Evolutionary conservation across 495 filamentous ascomycete species (phyloP), one percentile per base, ranked within the genome.

Genomic region (Annulohypoxylon moriforme): DNA sequence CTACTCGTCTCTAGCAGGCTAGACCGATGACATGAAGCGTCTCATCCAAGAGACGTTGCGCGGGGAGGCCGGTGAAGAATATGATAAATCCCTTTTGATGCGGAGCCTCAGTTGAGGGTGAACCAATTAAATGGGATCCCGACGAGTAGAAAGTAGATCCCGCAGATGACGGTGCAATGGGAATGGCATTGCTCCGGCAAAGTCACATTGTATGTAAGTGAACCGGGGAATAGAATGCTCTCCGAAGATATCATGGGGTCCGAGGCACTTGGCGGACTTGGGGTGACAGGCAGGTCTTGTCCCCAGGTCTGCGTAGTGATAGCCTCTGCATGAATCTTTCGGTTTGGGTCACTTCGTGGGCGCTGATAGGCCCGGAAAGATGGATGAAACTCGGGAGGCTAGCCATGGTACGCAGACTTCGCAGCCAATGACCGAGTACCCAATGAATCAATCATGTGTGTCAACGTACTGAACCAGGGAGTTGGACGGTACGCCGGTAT

Each of bases 11-110:
- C 36, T 42, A 59, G 18, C 52, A 34, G 56, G 56, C 20, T 61
- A 44, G 62, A 40, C 29, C 33, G 24, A 50, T 36, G 47, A 29
- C 24, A 24, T 49, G 36, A 64, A 64, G 42, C 53, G 64, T 68
- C 33, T 46, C 46, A 68, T 64, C 20, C 33, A 40, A 46, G 40
- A 65, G 65, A 68, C 60, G 61, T 64, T 56, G 66, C 46, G 66
- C 33, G 27, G 58, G 58, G 57, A 44, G 60, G 55, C 46, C 64
- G 55, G 53, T 50, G 58, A 25, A 49, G 60, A 73, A 67, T 69
- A 69, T 69, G 71, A 73, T 52, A 25, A 62, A 59, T 73, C 71
- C 10, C 50, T 69, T 73, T 73, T 69, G 61, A 22, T 73, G 71
- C 71, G 71, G 71, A 73, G 71, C 71, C 71, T 58, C 71, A 73